phyloP scores from a whole-genome alignment of 2,329 filamentous ascomycete genomes.

The Xylariales sp. region DNA sequence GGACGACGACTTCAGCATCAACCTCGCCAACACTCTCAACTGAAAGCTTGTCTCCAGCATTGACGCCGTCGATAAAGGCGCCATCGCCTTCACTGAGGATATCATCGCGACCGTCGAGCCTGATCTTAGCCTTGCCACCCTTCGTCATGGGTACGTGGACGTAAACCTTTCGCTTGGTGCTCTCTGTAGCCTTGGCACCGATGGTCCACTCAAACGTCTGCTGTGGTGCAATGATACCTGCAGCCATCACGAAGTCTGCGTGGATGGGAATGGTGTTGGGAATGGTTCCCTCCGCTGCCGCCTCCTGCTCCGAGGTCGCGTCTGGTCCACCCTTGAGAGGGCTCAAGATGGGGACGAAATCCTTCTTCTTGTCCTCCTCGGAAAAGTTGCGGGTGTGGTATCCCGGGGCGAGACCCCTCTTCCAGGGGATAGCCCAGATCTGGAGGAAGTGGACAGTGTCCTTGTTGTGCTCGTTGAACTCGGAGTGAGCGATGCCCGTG shows the following conservation, averaged over 20 bases:
- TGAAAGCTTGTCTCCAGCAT: constrained; percentile 57
- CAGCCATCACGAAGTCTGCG: constrained; percentile 79
- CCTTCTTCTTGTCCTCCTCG: constrained; percentile 68
- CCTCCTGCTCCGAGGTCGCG: constrained; percentile 59
- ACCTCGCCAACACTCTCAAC: constrained; percentile 65
- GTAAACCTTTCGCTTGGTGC: constrained; percentile 66
- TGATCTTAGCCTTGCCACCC: constrained; percentile 67
- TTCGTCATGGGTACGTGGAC: constrained; percentile 80
- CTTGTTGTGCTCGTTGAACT: constrained; percentile 70
- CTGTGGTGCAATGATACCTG: constrained; percentile 65
- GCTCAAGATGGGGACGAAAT: constrained; percentile 72
- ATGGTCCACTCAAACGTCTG: constrained; percentile 67
- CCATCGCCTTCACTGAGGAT: constrained; percentile 75
- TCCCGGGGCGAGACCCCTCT: constrained; percentile 63
- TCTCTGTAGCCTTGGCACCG: constrained; percentile 52
- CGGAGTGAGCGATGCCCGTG: constrained; percentile 73
- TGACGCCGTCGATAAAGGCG: constrained; percentile 65
- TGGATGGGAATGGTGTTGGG: constrained; percentile 75
- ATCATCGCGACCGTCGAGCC: constrained; percentile 61
- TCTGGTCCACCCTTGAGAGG: constrained; percentile 63
- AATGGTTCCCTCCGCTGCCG: constrained; percentile 56
- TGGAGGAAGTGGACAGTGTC: constrained; percentile 81
- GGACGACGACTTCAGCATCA: constrained; percentile 65
- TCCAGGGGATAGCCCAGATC: constrained; percentile 83
- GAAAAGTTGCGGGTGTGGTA: constrained; percentile 73